A percentile compares a stretch with the other conserved stretches of the same genome.
These are phyloP conservation scores for Wickerhamia fluorescens DNA, from an alignment of 805 yeast species.

Conservation along the genomic window DNA sequence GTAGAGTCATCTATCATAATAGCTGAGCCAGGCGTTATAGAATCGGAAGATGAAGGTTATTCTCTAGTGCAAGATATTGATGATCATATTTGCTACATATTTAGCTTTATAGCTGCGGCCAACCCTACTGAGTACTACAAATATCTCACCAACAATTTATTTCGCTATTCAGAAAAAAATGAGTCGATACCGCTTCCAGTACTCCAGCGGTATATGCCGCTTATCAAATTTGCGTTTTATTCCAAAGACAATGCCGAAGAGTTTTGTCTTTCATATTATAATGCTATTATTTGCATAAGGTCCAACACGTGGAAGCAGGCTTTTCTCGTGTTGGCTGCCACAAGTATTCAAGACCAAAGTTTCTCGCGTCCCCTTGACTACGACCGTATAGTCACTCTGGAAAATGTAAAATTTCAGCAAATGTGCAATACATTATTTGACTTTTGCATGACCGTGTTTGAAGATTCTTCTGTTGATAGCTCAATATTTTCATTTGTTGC, in stretches of 20 bases:
- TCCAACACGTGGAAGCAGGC: constrained; percentile 32
- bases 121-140: constrained; percentile 26
- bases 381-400: constrained; percentile 13
- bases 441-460: constrained; percentile 22
- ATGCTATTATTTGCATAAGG: constrained; percentile 20
- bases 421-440: constrained; percentile 26
- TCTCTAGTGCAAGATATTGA: constrained; percentile 24
- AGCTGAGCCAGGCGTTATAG: constrained; percentile 1
- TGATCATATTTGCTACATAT: constrained; percentile 19
- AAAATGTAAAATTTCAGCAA: constrained; percentile 16
- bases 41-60: constrained; percentile 3
- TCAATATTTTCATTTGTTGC: constrained; percentile 15
- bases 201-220: constrained; percentile 27
- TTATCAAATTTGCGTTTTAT: constrained; percentile 27
- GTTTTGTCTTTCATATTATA: constrained; percentile 16
- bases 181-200: constrained; percentile 20
- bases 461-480: constrained; percentile 13
- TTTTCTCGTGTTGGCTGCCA: constrained; percentile 23
- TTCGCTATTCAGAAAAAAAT: constrained; percentile 15
- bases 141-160: constrained; percentile 19
- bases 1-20: background rate
- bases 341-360: constrained; percentile 28
- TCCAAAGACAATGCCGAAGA: constrained; percentile 15
- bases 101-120: constrained; percentile 30
- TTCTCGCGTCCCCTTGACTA: constrained; percentile 33